These are phyloP conservation scores for Dothiorella sarmentorum DNA, from an alignment of 2,329 filamentous ascomycete genomes.

Conservation along the genomic window DNA sequence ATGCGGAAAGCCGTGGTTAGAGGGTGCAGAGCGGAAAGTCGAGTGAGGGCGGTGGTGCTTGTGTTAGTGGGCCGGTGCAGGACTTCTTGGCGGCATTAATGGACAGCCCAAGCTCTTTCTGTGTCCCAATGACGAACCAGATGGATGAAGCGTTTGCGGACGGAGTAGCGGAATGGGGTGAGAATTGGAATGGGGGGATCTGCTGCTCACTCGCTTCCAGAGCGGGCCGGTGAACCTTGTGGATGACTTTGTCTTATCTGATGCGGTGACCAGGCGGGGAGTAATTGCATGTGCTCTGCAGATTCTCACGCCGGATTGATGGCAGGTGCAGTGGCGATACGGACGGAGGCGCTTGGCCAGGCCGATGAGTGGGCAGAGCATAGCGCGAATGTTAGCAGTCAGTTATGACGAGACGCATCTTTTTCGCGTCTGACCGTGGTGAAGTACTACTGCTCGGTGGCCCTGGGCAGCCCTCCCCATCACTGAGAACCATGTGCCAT, in stretches of 20 bases:
- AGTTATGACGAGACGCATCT: too few species aligned
- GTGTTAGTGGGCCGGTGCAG: not conserved
- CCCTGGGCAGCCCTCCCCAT: too few species aligned
- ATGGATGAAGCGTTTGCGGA: not conserved
- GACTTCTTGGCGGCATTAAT: not conserved
- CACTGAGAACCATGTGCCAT: too few species aligned
- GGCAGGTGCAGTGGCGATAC: not conserved
- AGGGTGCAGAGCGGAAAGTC: too few species aligned
- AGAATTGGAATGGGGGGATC: conserved; percentile 6
- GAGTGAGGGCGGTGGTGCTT: not conserved
- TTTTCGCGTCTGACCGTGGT: too few species aligned
- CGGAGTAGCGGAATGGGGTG: not conserved
- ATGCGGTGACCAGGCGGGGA: not conserved
- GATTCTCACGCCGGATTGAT: not conserved
- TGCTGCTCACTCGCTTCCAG: conserved; percentile 4
- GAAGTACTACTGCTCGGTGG: too few species aligned
- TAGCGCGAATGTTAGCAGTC: too few species aligned
- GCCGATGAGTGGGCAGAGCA: too few species aligned
- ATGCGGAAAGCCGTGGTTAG: too few species aligned
- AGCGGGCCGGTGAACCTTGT: conserved; percentile 2
- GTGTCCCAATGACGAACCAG: not conserved
- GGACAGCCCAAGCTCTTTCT: not conserved
- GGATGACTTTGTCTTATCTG: not conserved
- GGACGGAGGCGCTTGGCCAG: not conserved
- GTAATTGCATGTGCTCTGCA: not conserved